These are phyloP conservation scores for Antrodiella citrinella DNA, from an alignment of 768 basidiomycete species.

Conservation along the genomic window DNA sequence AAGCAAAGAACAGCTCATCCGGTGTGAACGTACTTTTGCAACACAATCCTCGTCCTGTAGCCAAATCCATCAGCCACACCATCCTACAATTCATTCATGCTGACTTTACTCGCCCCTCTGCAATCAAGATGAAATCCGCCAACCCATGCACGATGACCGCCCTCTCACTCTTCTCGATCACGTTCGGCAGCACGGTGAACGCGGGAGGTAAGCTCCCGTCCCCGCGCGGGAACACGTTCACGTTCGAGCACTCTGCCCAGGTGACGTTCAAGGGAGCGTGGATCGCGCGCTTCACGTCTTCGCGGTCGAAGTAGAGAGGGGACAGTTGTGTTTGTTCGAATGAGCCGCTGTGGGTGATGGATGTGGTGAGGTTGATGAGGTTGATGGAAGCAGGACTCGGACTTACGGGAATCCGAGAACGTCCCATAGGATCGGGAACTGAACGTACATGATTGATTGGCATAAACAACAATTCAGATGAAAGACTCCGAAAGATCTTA, in stretches of 20 bases:
- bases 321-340: conserved; percentile 42
- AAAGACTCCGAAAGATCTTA: conserved; percentile 11
- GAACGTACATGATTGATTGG: background rate
- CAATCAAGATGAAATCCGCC: conserved; percentile 65
- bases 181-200: conserved; percentile 59
- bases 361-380: too few relatives aligned
- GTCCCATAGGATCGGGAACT: conserved; percentile 67
- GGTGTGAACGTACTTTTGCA: conserved; percentile 30
- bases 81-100: background rate
- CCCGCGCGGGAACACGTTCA: conserved; percentile 46
- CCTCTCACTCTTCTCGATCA: conserved; percentile 67
- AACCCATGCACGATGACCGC: conserved; percentile 66
- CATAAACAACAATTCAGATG: background rate
- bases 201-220: conserved; percentile 48
- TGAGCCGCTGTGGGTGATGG: conserved; percentile 41
- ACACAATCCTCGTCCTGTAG: conserved; percentile 23
- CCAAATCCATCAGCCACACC: conserved; percentile 3
- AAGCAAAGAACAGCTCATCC: too few relatives aligned
- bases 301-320: conserved; percentile 64
- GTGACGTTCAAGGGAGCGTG: conserved; percentile 55
- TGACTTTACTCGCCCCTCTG: conserved; percentile 49
- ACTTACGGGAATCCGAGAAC: conserved; percentile 75
- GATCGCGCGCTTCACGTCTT: conserved; percentile 61
- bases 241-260: conserved; percentile 58
- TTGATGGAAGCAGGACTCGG: background rate